Percentiles rank a stretch among this genome's conserved stretches.
Conservation (phyloP, 352 stramenopile species). For the Phytophthora uliginosa region DNA sequence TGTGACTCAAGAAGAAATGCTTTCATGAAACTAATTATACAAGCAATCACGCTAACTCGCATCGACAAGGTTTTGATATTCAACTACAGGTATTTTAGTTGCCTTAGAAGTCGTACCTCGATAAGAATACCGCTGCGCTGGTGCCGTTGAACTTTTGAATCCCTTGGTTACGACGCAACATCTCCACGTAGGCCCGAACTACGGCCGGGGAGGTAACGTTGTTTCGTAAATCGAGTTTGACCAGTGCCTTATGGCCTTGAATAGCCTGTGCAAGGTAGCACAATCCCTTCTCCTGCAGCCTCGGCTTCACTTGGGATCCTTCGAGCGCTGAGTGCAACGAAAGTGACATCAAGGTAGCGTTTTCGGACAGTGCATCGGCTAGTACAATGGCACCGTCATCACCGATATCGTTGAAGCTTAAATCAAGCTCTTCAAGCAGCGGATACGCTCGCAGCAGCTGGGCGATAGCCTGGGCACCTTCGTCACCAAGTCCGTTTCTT, state of each 20-base stretch:
- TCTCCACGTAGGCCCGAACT: constrained; percentile 46
- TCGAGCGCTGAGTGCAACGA: constrained; percentile 59
- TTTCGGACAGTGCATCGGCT: constrained; percentile 51
- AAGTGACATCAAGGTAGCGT: constrained; percentile 57
- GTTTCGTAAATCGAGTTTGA: constrained; percentile 63
- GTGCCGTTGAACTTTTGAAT: constrained; percentile 74
- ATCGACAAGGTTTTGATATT: not conserved
- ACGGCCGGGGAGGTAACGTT: constrained; percentile 48
- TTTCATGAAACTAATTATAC: not conserved
- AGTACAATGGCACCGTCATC: constrained; percentile 55
- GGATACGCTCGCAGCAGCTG: constrained; percentile 46
- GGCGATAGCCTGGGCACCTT: constrained; percentile 60
- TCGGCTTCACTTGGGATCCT: constrained; percentile 39
- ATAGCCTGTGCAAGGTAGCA: constrained; percentile 44
- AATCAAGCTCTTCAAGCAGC: constrained; percentile 54
- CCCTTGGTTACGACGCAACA: constrained; percentile 48
- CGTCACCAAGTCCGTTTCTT: constrained; percentile 64
- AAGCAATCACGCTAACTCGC: no score
- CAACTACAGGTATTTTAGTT: not conserved
- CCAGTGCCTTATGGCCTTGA: constrained; percentile 44
- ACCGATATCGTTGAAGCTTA: constrained; percentile 83
- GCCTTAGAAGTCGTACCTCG: constrained; percentile 44
- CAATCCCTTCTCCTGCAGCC: constrained; percentile 57
- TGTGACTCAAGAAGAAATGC: constrained; percentile 16
- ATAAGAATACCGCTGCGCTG: constrained; percentile 57